Conservation (phyloP, 129 eudicot species). For the Pittosporum tobira region DNA sequence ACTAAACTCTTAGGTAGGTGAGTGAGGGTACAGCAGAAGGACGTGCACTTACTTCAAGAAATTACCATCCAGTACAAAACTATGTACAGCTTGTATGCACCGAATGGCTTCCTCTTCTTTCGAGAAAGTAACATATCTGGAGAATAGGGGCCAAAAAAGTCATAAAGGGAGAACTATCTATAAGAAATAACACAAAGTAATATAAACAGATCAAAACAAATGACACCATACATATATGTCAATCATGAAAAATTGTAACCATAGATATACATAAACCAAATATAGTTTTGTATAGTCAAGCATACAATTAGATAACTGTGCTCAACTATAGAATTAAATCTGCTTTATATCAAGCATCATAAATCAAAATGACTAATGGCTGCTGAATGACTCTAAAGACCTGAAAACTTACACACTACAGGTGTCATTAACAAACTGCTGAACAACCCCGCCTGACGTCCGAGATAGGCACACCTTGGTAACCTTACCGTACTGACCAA, state of each 20-base stretch:
- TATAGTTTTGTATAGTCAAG: not conserved
- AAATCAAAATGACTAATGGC: not conserved
- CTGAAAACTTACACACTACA: conserved; percentile 70
- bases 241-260: not conserved
- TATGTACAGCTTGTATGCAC: conserved; percentile 83
- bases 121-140: conserved; percentile 71
- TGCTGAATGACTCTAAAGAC: not conserved
- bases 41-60: conserved; percentile 45
- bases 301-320: not conserved
- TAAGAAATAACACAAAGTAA: not conserved
- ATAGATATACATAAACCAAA: not conserved
- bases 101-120: conserved; percentile 88
- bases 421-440: conserved; percentile 69
- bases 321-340: not conserved
- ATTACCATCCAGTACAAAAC: conserved; percentile 70
- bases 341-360: not conserved
- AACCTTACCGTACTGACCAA: conserved; percentile 85
- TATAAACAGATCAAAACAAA: too few species aligned
- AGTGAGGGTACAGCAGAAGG: conserved; percentile 1
- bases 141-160: not conserved
- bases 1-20: conserved; percentile 3
- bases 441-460: conserved; percentile 79
- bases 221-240: not conserved
- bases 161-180: not conserved
- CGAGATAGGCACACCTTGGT: conserved; percentile 72